Evolutionary conservation across 2,329 filamentous ascomycete species (phyloP).

Genomic region (Pseudogymnoascus sp.): DNA sequence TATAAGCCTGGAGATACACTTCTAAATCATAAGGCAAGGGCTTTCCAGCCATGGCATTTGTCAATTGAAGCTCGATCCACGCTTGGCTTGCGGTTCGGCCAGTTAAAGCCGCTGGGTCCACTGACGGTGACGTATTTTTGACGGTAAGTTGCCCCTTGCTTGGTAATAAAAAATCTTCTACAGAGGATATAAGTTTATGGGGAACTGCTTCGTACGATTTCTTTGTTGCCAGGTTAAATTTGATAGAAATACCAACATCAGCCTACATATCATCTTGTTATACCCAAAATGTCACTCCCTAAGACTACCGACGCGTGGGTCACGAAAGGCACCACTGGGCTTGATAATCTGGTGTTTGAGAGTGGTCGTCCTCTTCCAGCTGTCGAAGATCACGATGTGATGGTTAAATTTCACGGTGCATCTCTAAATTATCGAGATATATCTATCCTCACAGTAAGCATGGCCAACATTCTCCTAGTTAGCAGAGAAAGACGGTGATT

Average conservation of each 20-base stretch:
- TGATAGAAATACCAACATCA: neutral
- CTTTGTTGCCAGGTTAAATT: neutral
- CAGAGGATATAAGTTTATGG: neutral
- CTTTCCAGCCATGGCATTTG: neutral
- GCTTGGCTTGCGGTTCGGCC: neutral
- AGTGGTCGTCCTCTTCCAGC: constrained; percentile 29
- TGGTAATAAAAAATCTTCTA: neutral
- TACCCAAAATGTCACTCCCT: constrained; percentile 16
- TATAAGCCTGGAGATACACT: neutral
- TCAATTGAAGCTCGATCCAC: neutral
- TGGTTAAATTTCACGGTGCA: constrained; percentile 41
- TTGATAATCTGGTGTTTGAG: constrained; percentile 41
- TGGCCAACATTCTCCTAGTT: neutral
- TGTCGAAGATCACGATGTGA: constrained; percentile 46
- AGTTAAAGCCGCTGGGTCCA: neutral
- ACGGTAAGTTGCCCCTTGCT: neutral
- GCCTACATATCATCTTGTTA: neutral
- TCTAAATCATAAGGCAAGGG: neutral
- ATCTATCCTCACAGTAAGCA: constrained; percentile 28
- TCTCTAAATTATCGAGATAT: constrained; percentile 36
- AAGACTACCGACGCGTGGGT: constrained; percentile 37
- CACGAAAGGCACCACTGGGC: constrained; percentile 41
- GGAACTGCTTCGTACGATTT: neutral
- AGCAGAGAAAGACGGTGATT: neutral
- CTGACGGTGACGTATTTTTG: neutral